phyloP scores from a whole-genome alignment of 2,329 filamentous ascomycete species.

The Aureobasidium sp. region DNA sequence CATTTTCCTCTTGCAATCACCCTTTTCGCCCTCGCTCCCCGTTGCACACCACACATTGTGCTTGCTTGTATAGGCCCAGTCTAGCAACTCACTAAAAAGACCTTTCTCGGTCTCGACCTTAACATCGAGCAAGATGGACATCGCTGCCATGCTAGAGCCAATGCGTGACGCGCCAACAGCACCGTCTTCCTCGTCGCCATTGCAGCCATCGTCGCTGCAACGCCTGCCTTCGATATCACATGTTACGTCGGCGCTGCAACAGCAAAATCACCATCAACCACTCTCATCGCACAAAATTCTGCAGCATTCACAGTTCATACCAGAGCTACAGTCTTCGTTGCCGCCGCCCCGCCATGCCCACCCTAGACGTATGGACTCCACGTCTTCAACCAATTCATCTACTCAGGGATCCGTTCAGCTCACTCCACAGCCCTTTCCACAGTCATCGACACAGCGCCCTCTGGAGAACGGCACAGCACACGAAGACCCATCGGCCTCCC shows the following conservation, averaged over 20 bases:
- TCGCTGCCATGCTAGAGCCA: conserved; percentile 3
- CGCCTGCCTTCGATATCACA: neutral
- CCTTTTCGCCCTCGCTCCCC: neutral
- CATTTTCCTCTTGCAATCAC: neutral
- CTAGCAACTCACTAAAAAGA: neutral
- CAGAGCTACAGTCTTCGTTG: neutral
- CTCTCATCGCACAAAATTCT: neutral
- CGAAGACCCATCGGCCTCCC: neutral
- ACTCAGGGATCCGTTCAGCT: neutral
- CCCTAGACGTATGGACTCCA: neutral
- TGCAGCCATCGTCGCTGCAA: neutral
- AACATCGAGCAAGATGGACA: neutral
- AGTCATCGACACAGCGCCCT: neutral
- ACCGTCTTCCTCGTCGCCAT: neutral
- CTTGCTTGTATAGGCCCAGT: neutral
- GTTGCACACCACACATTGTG: neutral
- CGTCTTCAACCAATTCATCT: neutral
- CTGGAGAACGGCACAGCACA: neutral
- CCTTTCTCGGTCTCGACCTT: neutral
- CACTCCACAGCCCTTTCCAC: neutral
- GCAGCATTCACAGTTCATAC: neutral
- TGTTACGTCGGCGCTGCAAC: neutral
- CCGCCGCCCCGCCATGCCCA: neutral
- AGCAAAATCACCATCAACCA: neutral
- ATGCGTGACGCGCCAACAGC: neutral